A percentile compares a stretch with the other conserved stretches of the same genome.
Evolutionary conservation across 768 basidiomycete genomes (phyloP).

Genomic region (Psilocybe subaeruginosa): DNA sequence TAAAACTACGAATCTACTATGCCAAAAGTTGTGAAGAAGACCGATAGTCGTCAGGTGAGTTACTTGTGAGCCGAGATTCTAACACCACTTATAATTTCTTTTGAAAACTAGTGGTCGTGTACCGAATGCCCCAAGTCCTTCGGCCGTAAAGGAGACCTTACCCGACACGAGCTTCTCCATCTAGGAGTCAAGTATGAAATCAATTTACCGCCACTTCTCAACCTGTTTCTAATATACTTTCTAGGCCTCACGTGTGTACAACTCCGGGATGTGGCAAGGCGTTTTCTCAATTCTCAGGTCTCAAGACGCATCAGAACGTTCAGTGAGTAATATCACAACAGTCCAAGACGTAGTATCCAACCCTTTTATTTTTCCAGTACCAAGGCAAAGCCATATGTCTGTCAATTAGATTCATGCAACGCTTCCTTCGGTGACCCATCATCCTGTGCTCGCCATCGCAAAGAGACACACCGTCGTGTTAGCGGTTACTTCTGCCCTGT

Average conservation of each 20-base stretch:
- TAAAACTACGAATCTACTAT: slow-evolving; percentile 7
- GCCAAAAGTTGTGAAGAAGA: slow-evolving; percentile 11
- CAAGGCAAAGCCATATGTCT: slow-evolving; percentile 52
- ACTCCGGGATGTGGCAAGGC: slow-evolving; percentile 45
- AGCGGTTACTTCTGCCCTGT: slow-evolving; percentile 50
- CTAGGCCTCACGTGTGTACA: slow-evolving; percentile 54
- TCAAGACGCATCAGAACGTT: slow-evolving; percentile 65
- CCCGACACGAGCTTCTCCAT: slow-evolving; percentile 57
- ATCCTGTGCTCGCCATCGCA: slow-evolving; percentile 65
- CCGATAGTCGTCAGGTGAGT: slow-evolving; percentile 5
- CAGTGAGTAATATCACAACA: slow-evolving; percentile 51
- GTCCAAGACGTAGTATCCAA: neutral
- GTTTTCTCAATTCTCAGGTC: slow-evolving; percentile 62
- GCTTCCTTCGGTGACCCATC: slow-evolving; percentile 71
- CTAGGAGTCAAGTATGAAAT: slow-evolving; percentile 49
- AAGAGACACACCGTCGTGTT: slow-evolving; percentile 53
- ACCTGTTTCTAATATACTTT: neutral
- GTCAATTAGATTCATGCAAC: slow-evolving; percentile 47
- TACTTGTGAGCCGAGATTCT: neutral
- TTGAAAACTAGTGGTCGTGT: slow-evolving; percentile 30
- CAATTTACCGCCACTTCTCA: neutral
- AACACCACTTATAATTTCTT: neutral
- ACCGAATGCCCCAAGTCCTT: slow-evolving; percentile 52
- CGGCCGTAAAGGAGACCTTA: slow-evolving; percentile 60
- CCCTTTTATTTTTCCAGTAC: slow-evolving; percentile 37